These are phyloP conservation scores for Lathyrus sativus DNA, from an alignment of 306 rosid genomes.

Conservation along the genomic window DNA sequence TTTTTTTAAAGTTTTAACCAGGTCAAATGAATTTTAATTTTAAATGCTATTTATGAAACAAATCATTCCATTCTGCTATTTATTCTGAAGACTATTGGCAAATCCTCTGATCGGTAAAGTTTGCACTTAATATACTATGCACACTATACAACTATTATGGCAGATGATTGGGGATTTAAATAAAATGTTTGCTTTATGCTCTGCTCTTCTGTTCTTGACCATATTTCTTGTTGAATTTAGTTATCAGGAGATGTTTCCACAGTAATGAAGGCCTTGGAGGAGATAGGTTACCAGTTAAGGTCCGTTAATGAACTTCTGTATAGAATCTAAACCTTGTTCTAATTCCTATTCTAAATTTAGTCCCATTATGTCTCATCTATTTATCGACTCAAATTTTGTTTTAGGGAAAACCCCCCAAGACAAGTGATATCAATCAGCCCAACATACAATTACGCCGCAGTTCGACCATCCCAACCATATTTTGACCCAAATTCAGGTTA, in stretches of 20 bases:
- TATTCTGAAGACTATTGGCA: not conserved
- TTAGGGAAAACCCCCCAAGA: constrained; percentile 84
- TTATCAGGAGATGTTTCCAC: constrained; percentile 82
- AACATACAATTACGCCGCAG: constrained; percentile 69
- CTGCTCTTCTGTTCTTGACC: not conserved
- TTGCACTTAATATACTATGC: not conserved
- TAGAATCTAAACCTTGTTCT: constrained; percentile 25
- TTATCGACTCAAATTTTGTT: constrained; percentile 19
- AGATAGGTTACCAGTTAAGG: constrained; percentile 90
- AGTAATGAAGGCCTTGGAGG: constrained; percentile 84
- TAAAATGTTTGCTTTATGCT: constrained; percentile 19
- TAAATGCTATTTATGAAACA: not conserved
- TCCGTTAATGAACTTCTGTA: constrained; percentile 39
- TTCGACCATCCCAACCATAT: constrained; percentile 68
- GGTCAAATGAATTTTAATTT: not conserved
- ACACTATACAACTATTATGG: not conserved
- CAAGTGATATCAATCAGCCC: constrained; percentile 96
- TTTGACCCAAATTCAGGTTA: constrained; percentile 91
- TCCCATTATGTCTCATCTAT: constrained; percentile 31
- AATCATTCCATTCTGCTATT: constrained; percentile 7
- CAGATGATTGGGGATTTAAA: constrained; percentile 22
- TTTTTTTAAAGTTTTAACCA: not conserved
- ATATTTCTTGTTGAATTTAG: constrained; percentile 49
- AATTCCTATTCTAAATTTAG: constrained; percentile 26
- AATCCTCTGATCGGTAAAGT: constrained; percentile 3